These are phyloP conservation scores for Xylaria digitata DNA, from an alignment of 2,329 filamentous ascomycete species.

Conservation along the genomic window DNA sequence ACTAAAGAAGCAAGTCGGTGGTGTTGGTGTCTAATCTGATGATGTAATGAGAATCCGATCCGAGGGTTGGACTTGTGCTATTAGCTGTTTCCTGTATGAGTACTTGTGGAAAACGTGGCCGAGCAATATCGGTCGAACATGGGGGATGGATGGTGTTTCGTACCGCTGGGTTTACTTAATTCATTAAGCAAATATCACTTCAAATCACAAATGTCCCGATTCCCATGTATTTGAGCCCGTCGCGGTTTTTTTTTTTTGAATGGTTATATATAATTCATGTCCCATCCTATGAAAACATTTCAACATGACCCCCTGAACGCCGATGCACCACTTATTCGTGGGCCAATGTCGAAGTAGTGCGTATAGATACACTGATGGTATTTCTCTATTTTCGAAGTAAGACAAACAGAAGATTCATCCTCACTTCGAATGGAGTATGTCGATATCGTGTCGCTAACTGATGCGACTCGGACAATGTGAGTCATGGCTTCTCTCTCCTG, in stretches of 20 bases:
- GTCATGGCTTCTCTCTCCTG: neutral
- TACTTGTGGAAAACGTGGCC: constrained; percentile 28
- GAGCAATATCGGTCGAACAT: neutral
- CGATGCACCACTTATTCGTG: constrained; percentile 39
- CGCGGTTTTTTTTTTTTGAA: constrained; percentile 9
- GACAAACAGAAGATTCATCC: constrained; percentile 3
- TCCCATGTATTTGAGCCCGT: neutral
- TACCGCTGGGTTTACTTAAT: constrained; percentile 19
- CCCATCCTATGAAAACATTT: constrained; percentile 31
- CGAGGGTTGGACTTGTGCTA: constrained; percentile 32
- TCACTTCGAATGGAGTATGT: neutral
- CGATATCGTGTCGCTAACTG: constrained; percentile 7
- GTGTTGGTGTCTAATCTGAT: constrained; percentile 14
- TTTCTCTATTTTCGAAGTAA: neutral
- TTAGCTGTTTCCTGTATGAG: constrained; percentile 35
- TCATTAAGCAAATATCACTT: constrained; percentile 31
- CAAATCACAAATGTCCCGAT: constrained; percentile 11
- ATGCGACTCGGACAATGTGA: constrained; percentile 7
- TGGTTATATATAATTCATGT: constrained; percentile 36
- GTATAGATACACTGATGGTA: constrained; percentile 38
- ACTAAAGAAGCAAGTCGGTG: constrained; percentile 62
- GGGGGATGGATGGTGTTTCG: constrained; percentile 8
- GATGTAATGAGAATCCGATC: constrained; percentile 33
- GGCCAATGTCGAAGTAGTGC: constrained; percentile 40
- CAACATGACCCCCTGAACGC: constrained; percentile 43